These are phyloP conservation scores for Pichia californica DNA, from an alignment of 805 yeast species.

Conservation along the genomic window DNA sequence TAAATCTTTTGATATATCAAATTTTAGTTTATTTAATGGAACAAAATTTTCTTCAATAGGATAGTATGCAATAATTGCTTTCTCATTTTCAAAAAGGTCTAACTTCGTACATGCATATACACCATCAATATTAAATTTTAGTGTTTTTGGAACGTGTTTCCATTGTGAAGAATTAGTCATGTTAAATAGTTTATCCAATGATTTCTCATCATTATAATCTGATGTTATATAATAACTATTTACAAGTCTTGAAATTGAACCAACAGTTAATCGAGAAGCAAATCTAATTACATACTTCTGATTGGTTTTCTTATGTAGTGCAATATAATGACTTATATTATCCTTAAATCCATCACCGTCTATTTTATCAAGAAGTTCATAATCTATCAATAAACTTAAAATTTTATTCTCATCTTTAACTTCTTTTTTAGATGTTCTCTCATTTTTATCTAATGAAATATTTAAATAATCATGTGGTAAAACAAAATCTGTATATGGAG, in stretches of 20 bases:
- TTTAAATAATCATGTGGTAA: constrained; percentile 12
- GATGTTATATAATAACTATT: constrained; percentile 12
- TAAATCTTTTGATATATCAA: constrained; percentile 14
- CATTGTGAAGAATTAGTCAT: not conserved
- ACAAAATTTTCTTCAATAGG: constrained; percentile 1
- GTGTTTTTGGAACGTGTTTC: constrained; percentile 8
- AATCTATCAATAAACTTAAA: constrained; percentile 2
- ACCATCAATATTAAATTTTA: constrained; percentile 5
- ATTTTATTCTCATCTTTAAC: not conserved
- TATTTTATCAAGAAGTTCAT: constrained; percentile 7
- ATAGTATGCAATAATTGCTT: constrained; percentile 7
- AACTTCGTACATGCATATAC: constrained; percentile 7
- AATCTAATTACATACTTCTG: constrained; percentile 10
- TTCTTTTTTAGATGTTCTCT: not conserved
- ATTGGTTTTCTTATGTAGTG: constrained; percentile 11
- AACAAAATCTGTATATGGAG: not conserved
- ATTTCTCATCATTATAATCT: constrained; percentile 2
- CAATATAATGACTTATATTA: constrained; percentile 4
- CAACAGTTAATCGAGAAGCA: constrained; percentile 11
- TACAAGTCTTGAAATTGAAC: constrained; percentile 10
- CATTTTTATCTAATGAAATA: constrained; percentile 2
- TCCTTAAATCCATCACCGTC: constrained; percentile 9
- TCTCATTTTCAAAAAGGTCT: constrained; percentile 1
- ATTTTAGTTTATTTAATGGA: not conserved
- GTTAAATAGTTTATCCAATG: not conserved